A percentile compares a stretch with the other conserved stretches of the same genome.
These are phyloP conservation scores for Saksenaea oblongispora DNA, from an alignment of 371 early-diverging fungal genomes.

Conservation along the genomic window DNA sequence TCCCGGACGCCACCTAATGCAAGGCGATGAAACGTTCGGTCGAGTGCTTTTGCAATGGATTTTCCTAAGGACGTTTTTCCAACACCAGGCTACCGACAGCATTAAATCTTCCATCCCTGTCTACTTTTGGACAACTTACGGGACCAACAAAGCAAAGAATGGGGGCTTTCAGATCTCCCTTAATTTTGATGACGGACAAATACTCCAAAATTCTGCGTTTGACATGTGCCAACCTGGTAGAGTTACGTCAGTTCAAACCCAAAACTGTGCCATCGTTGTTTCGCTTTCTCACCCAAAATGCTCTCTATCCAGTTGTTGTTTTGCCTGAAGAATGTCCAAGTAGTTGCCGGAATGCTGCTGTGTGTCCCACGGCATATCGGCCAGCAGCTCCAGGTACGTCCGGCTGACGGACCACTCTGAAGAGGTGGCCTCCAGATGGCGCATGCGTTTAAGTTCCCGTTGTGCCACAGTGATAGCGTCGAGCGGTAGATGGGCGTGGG, in stretches of 20 bases:
- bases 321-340: slow-evolving; percentile 68
- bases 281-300: slow-evolving; percentile 64
- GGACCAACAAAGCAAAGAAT: slow-evolving; percentile 84
- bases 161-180: slow-evolving; percentile 79
- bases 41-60: slow-evolving; percentile 80
- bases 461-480: slow-evolving; percentile 68
- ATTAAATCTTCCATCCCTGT: background rate
- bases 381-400: slow-evolving; percentile 75
- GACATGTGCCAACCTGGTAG: slow-evolving; percentile 64
- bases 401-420: slow-evolving; percentile 83
- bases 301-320: slow-evolving; percentile 73
- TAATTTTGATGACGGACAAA: slow-evolving; percentile 79
- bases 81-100: slow-evolving; percentile 59
- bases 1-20: slow-evolving; percentile 89
- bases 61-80: slow-evolving; percentile 87
- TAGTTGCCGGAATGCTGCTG: slow-evolving; percentile 55
- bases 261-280: background rate
- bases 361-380: slow-evolving; percentile 77
- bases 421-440: slow-evolving; percentile 65
- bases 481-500: slow-evolving; percentile 65
- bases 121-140: slow-evolving; percentile 21
- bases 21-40: slow-evolving; percentile 80
- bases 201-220: slow-evolving; percentile 85
- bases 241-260: background rate
- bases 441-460: slow-evolving; percentile 66